Conservation (phyloP, 2,329 filamentous ascomycete genomes). For the Verticillium tricorpus region DNA sequence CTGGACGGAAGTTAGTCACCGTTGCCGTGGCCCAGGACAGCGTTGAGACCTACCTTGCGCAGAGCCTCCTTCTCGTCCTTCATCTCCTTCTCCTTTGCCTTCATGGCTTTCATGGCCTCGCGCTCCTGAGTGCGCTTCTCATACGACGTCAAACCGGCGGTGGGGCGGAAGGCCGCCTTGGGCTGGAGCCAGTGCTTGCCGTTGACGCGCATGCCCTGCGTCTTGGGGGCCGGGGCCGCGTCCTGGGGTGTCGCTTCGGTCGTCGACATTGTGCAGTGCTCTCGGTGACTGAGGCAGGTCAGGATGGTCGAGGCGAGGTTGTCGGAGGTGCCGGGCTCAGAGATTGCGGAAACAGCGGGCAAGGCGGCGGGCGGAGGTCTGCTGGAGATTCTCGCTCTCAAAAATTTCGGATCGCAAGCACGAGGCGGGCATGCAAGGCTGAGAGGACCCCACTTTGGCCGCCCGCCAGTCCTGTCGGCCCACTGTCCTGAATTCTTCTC, state of each 20-base stretch:
- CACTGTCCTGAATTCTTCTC: neutral
- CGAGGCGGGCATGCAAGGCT: neutral
- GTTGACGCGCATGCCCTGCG: constrained; percentile 78
- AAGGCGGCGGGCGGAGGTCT: neutral
- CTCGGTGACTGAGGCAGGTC: neutral
- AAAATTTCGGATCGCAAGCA: neutral
- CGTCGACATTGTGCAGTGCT: constrained; percentile 36
- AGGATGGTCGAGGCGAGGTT: neutral
- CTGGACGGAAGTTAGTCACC: constrained; percentile 38
- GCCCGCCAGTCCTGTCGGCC: neutral
- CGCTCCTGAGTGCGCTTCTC: constrained; percentile 70
- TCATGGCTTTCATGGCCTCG: constrained; percentile 67
- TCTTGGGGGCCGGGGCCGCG: constrained; percentile 30
- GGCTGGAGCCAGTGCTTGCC: constrained; percentile 92
- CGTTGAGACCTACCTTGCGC: constrained; percentile 59
- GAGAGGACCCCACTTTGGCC: neutral
- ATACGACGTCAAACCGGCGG: constrained; percentile 71
- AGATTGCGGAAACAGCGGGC: neutral
- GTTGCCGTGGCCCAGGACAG: neutral
- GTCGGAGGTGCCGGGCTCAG: neutral
- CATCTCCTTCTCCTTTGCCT: constrained; percentile 92
- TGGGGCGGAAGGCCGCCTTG: constrained; percentile 82
- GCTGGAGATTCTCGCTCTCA: neutral
- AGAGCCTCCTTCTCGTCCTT: constrained; percentile 93
- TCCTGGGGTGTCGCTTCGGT: constrained; percentile 26